Percentiles rank a stretch among this genome's conserved stretches.
Conservation (phyloP, 129 eudicot species). For the Artemisia argyi region DNA sequence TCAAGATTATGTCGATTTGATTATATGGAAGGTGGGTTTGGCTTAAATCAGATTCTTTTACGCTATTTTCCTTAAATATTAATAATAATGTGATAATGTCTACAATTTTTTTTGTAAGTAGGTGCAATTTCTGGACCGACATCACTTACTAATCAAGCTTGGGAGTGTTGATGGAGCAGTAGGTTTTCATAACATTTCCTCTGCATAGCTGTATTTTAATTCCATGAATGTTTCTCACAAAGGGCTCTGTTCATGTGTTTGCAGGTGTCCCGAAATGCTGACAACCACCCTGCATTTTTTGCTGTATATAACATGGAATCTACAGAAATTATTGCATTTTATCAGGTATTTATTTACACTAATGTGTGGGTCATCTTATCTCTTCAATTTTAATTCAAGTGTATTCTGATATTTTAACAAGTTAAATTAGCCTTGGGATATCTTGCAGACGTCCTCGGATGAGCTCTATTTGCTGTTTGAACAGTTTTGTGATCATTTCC, state of each 20-base stretch:
- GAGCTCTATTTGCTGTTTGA: conserved; percentile 89
- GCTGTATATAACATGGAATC: conserved; percentile 99
- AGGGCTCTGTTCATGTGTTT: conserved; percentile 9
- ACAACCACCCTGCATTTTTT: conserved; percentile 93
- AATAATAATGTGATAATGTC: background rate
- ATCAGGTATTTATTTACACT: conserved; percentile 56
- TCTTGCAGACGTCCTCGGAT: conserved; percentile 74
- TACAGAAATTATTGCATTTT: conserved; percentile 86
- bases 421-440: conserved; percentile 8
- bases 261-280: conserved; percentile 90
- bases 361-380: background rate
- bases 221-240: background rate
- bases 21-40: conserved; percentile 82
- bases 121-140: conserved; percentile 98
- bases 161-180: conserved; percentile 99
- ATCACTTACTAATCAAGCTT: conserved; percentile 90
- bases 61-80: background rate
- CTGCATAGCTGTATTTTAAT: too few species aligned
- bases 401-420: background rate
- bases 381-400: background rate
- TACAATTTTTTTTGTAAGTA: conserved; percentile 27
- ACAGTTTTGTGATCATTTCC: conserved; percentile 87
- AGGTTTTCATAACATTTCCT: conserved; percentile 30
- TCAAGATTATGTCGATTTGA: conserved; percentile 96
- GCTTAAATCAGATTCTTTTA: background rate